These are phyloP conservation scores for Phytopythium chamaehyphon DNA, from an alignment of 352 stramenopile species.

Conservation along the genomic window DNA sequence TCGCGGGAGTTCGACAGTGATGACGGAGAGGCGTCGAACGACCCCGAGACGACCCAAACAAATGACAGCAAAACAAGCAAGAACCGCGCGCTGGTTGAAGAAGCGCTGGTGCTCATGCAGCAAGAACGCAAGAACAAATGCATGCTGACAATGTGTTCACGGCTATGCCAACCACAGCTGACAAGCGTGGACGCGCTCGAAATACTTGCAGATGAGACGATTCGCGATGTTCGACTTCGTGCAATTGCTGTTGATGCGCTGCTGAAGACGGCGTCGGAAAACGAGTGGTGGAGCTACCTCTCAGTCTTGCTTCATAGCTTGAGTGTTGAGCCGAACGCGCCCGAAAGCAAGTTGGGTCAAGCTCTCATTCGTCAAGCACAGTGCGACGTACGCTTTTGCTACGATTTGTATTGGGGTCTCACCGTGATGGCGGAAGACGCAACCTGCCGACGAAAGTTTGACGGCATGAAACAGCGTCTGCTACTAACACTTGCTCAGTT, in stretches of 20 bases:
- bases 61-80: slow-evolving; percentile 8
- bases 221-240: slow-evolving; percentile 53
- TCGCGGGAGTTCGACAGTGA: slow-evolving; percentile 49
- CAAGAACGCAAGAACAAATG: slow-evolving; percentile 72
- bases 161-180: slow-evolving; percentile 70
- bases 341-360: slow-evolving; percentile 59
- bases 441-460: slow-evolving; percentile 72
- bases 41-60: slow-evolving; percentile 2
- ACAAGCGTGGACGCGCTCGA: slow-evolving; percentile 76
- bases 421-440: slow-evolving; percentile 79
- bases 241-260: slow-evolving; percentile 63
- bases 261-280: slow-evolving; percentile 57
- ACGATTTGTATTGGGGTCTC: slow-evolving; percentile 82
- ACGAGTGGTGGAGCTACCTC: slow-evolving; percentile 79
- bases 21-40: slow-evolving; percentile 1
- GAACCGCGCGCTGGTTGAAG: slow-evolving; percentile 37
- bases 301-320: slow-evolving; percentile 70
- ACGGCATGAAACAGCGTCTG: slow-evolving; percentile 74
- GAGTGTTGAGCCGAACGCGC: slow-evolving; percentile 61
- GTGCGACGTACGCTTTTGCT: slow-evolving; percentile 79
- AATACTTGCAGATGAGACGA: slow-evolving; percentile 64
- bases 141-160: slow-evolving; percentile 86
- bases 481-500: slow-evolving; percentile 69
- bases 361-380: slow-evolving; percentile 68
- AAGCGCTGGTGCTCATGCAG: slow-evolving; percentile 64